These are phyloP conservation scores for Salvia rosmarinus DNA, from an alignment of 257 asterid species.

Conservation along the genomic window DNA sequence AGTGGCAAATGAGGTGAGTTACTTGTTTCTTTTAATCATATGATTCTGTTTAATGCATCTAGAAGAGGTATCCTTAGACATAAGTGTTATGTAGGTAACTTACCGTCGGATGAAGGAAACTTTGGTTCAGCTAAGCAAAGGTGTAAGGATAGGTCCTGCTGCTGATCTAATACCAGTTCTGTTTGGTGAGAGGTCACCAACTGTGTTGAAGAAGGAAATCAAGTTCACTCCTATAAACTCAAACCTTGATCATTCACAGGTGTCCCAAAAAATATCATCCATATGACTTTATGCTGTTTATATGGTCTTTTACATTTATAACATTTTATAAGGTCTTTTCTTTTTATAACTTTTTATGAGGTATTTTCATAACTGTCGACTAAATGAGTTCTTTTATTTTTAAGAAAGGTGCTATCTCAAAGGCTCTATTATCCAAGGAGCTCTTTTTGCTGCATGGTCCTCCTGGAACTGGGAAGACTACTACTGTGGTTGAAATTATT, in stretches of 20 bases:
- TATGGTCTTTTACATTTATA: neutral
- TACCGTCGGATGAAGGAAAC: conserved; percentile 94
- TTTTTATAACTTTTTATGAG: neutral
- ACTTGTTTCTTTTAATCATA: conserved; percentile 21
- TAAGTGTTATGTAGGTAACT: conserved; percentile 63
- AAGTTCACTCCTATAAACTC: conserved; percentile 67
- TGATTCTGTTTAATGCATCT: conserved; percentile 21
- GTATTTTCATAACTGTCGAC: no score
- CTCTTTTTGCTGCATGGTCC: conserved; percentile 96
- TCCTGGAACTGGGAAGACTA: conserved; percentile 99
- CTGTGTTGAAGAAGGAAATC: conserved; percentile 66
- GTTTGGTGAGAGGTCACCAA: conserved; percentile 83
- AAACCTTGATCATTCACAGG: conserved; percentile 95
- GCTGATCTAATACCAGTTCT: conserved; percentile 88
- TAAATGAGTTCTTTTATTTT: conserved; percentile 37
- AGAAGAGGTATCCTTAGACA: conserved; percentile 5
- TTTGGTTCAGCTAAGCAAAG: conserved; percentile 81
- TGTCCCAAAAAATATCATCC: conserved; percentile 34
- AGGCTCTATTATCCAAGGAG: conserved; percentile 92
- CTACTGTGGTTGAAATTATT: conserved; percentile 91
- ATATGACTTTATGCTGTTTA: neutral
- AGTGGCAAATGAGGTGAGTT: conserved; percentile 87
- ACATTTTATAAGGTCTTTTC: neutral
- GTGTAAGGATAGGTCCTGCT: conserved; percentile 91
- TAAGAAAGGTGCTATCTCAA: conserved; percentile 86